phyloP scores from a whole-genome alignment of 257 asterid genomes.

The Voacanga thouarsii region DNA sequence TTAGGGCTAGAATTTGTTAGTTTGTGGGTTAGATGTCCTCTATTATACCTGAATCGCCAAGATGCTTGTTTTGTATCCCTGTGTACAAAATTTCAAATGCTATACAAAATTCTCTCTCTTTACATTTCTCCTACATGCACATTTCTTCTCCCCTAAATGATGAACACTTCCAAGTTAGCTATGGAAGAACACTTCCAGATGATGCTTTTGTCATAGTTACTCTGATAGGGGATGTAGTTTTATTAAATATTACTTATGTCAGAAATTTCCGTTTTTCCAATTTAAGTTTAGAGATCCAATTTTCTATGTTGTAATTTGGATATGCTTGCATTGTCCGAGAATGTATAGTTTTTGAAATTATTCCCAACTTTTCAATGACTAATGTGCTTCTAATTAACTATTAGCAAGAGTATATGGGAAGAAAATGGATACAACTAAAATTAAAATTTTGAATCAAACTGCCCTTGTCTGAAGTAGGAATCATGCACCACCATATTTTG shows the following conservation, averaged over 20 bases:
- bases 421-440: background rate
- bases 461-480: background rate
- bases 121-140: background rate
- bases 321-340: background rate
- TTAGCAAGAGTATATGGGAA: background rate
- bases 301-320: background rate
- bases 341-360: background rate
- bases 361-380: background rate
- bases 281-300: background rate
- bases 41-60: background rate
- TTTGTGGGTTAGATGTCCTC: background rate
- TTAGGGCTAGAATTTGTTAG: background rate
- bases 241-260: background rate
- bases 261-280: background rate
- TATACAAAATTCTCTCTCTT: background rate
- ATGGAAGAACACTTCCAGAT: slow-evolving; percentile 33
- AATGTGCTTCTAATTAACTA: background rate
- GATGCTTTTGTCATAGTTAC: slow-evolving; percentile 49
- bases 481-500: background rate
- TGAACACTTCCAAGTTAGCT: slow-evolving; percentile 20
- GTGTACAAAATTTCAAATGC: no score
- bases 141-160: slow-evolving; percentile 29
- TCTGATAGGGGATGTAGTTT: slow-evolving; percentile 34
- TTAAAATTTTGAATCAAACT: background rate
- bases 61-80: background rate